phyloP scores from a whole-genome alignment of 306 rosid species.

The Alnus glutinosa region DNA sequence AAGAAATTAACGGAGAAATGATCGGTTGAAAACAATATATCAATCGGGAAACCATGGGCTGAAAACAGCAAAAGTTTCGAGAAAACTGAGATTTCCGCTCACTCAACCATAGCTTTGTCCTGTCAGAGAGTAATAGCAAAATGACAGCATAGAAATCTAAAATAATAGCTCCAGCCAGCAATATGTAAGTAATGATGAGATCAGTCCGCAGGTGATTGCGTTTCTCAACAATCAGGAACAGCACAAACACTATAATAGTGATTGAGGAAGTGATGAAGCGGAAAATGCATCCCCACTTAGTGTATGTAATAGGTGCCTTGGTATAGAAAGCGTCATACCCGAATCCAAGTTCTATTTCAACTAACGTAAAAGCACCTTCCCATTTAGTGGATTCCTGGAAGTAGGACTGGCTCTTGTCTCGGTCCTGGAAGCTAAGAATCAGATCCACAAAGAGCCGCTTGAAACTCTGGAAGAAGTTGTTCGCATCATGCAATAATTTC shows the following conservation, averaged over 20 bases:
- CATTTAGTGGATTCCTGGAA: neutral
- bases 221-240: neutral
- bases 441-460: conserved; percentile 4
- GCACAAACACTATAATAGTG: neutral
- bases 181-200: neutral
- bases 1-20: neutral
- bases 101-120: conserved; percentile 1
- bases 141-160: conserved; percentile 1
- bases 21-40: too few relatives aligned
- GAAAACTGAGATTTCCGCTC: neutral
- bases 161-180: neutral
- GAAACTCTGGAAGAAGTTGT: neutral
- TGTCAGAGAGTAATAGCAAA: neutral
- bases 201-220: neutral
- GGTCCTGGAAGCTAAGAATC: neutral
- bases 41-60: too few relatives aligned
- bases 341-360: neutral
- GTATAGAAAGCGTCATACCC: neutral
- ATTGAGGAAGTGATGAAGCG: neutral
- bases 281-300: neutral
- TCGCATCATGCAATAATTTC: neutral
- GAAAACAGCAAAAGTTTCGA: too few relatives aligned
- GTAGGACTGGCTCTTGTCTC: neutral
- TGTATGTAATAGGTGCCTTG: neutral
- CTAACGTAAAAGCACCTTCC: neutral